A percentile compares a stretch with the other conserved stretches of the same genome.
phyloP scores from a whole-genome alignment of 2,329 filamentous ascomycete species.

The Colletotrichum aenigma region DNA sequence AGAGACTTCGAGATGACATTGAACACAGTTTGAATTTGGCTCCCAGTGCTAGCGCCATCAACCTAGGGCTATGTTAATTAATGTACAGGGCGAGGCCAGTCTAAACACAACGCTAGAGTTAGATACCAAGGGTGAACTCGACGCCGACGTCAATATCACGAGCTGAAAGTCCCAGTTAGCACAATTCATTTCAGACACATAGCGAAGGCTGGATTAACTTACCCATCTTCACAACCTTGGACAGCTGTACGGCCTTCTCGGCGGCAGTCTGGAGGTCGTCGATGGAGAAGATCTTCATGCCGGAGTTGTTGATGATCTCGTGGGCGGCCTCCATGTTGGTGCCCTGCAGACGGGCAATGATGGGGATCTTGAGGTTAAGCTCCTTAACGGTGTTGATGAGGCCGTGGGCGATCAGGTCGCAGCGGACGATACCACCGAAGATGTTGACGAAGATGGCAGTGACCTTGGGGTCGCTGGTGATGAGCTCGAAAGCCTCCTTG shows the following conservation, averaged over 20 bases:
- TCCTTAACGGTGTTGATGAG: constrained; percentile 93
- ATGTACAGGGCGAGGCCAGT: constrained; percentile 22
- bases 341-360: constrained; percentile 95
- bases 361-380: constrained; percentile 95
- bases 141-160: constrained; percentile 97
- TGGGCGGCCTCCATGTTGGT: constrained; percentile 98
- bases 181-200: background rate
- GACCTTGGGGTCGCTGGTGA: constrained; percentile 97
- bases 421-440: constrained; percentile 98
- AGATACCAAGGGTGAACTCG: constrained; percentile 94
- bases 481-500: constrained; percentile 96
- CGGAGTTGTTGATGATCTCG: constrained; percentile 92
- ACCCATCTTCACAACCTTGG: constrained; percentile 99
- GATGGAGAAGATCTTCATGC: constrained; percentile 99
- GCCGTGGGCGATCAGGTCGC: constrained; percentile 95
- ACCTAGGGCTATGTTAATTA: constrained; percentile 22
- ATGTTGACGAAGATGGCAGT: constrained; percentile 99
- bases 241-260: constrained; percentile 98
- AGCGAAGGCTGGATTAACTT: constrained; percentile 41
- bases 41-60: constrained; percentile 4
- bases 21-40: background rate
- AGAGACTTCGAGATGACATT: background rate
- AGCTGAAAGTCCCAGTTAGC: constrained; percentile 52
- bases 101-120: constrained; percentile 38
- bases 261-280: constrained; percentile 96